Conservation (phyloP, 192 early-diverging fungal genomes). For the Backusella morwellensis region DNA sequence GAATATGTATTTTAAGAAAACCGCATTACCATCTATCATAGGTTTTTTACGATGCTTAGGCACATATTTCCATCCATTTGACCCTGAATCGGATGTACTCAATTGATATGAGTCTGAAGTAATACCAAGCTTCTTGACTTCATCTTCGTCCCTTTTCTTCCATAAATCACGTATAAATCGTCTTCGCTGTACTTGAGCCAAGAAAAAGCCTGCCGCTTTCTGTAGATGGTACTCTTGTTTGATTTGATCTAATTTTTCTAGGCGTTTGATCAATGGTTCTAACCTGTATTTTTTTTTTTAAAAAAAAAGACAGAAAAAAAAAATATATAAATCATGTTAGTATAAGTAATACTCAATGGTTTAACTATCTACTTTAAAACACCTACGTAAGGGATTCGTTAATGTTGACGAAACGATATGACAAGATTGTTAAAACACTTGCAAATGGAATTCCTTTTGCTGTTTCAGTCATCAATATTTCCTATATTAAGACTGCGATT, state of each 20-base stretch:
- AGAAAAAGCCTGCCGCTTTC: constrained; percentile 32
- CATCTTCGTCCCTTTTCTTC: constrained; percentile 34
- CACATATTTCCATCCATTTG: background rate
- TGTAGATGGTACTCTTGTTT: constrained; percentile 26
- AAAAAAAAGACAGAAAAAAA: no score
- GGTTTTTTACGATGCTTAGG: background rate
- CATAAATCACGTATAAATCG: constrained; percentile 28
- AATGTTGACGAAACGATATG: constrained; percentile 28
- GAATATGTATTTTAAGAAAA: background rate
- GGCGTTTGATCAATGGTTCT: constrained; percentile 26
- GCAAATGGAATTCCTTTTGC: constrained; percentile 30
- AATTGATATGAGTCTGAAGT: background rate
- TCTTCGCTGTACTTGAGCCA: constrained; percentile 26
- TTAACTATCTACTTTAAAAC: background rate
- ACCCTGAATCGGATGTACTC: background rate
- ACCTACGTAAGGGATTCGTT: constrained; percentile 25
- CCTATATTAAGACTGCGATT: constrained; percentile 12
- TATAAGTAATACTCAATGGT: background rate
- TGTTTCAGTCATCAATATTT: constrained; percentile 28
- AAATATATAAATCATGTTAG: background rate
- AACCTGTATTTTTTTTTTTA: constrained; percentile 5
- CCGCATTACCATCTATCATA: background rate
- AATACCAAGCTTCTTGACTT: constrained; percentile 19
- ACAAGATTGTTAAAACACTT: constrained; percentile 21
- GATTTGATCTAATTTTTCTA: constrained; percentile 30